phyloP scores from a whole-genome alignment of 1,284 basidiomycete species.

The Cryptococcus maquisensis region DNA sequence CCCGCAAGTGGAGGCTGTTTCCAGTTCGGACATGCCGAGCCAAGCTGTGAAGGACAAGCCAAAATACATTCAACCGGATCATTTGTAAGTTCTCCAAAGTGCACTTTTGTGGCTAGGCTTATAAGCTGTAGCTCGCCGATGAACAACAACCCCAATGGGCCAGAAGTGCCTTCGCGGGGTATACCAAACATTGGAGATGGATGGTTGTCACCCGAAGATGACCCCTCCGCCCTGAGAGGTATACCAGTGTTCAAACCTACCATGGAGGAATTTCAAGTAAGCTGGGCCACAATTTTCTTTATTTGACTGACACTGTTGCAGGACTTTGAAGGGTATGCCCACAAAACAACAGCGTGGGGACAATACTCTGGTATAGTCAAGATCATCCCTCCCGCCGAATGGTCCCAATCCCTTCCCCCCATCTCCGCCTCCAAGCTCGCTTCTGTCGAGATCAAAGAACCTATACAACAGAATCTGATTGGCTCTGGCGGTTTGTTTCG shows the following conservation, averaged over 20 bases:
- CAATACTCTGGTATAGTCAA: constrained; percentile 84
- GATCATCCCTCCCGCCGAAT: constrained; percentile 86
- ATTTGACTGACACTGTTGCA: constrained; percentile 21
- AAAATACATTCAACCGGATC: constrained; percentile 19
- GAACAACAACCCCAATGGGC: constrained; percentile 21
- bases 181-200: constrained; percentile 9
- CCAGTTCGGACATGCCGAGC: neutral
- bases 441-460: constrained; percentile 69
- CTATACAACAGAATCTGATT: constrained; percentile 87
- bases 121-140: constrained; percentile 19
- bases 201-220: constrained; percentile 64
- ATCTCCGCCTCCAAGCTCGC: constrained; percentile 61
- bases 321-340: constrained; percentile 86
- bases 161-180: constrained; percentile 3
- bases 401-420: constrained; percentile 69
- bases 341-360: constrained; percentile 79
- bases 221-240: constrained; percentile 75
- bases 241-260: constrained; percentile 92
- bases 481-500: constrained; percentile 80
- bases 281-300: constrained; percentile 4
- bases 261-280: constrained; percentile 68
- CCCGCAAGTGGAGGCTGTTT: neutral
- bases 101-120: neutral
- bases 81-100: constrained; percentile 12
- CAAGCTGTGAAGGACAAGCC: constrained; percentile 1